Evolutionary conservation across 108 stramenopile species (phyloP).

Genomic region (Skeletonema potamos): DNA sequence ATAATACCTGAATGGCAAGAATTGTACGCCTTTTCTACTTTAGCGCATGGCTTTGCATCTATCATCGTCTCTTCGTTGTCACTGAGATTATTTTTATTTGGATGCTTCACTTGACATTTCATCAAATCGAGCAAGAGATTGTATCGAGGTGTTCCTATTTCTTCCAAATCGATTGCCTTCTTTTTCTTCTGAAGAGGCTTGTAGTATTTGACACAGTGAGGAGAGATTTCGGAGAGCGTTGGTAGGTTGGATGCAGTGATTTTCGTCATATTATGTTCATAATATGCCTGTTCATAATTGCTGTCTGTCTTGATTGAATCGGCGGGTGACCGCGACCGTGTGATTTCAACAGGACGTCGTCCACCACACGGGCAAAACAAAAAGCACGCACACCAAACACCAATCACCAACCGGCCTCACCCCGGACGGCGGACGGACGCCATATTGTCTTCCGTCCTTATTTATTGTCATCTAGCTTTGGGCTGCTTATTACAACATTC

Average conservation of each 20-base stretch:
- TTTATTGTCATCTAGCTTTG: too few species aligned
- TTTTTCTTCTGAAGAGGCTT: conserved; percentile 25
- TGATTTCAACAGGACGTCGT: too few species aligned
- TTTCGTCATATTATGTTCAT: too few species aligned
- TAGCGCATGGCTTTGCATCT: conserved; percentile 9
- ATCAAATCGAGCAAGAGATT: conserved; percentile 32
- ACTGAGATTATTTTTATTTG: background rate
- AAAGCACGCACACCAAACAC: too few species aligned
- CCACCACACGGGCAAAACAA: too few species aligned
- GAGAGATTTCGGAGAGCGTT: background rate
- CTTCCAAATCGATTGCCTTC: conserved; percentile 24
- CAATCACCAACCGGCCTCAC: too few species aligned
- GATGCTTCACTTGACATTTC: conserved; percentile 32
- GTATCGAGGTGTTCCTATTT: conserved; percentile 21
- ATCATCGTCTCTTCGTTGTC: background rate
- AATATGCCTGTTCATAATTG: too few species aligned
- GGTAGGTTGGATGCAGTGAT: conserved; percentile 7
- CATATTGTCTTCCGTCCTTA: too few species aligned
- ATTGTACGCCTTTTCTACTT: conserved; percentile 29
- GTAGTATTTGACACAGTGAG: conserved; percentile 11
- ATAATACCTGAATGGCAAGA: conserved; percentile 36
- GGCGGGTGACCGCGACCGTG: too few species aligned
- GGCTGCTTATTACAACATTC: too few species aligned
- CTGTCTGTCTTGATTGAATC: too few species aligned
- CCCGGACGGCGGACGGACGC: too few species aligned